phyloP scores from a whole-genome alignment of 768 basidiomycete genomes.

The Kwoniella dejecticola region DNA sequence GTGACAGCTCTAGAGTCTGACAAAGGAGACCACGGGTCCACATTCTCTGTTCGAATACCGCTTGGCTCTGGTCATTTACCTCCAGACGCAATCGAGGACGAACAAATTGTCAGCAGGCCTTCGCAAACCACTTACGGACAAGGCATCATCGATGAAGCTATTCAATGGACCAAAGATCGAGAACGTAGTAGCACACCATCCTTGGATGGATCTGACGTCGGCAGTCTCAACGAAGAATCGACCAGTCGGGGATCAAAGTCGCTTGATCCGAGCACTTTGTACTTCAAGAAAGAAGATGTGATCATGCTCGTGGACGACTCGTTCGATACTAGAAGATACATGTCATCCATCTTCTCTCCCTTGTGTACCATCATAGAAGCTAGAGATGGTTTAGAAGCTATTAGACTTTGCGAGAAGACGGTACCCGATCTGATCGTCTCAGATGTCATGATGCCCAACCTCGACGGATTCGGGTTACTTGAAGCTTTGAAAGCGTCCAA shows the following conservation, averaged over 20 bases:
- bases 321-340: slow-evolving; percentile 28
- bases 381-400: slow-evolving; percentile 51
- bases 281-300: slow-evolving; percentile 54
- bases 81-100: slow-evolving; percentile 43
- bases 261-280: slow-evolving; percentile 54
- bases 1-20: slow-evolving; percentile 43
- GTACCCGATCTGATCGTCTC: slow-evolving; percentile 54
- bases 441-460: slow-evolving; percentile 57
- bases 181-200: slow-evolving; percentile 18
- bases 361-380: slow-evolving; percentile 55
- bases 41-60: slow-evolving; percentile 55
- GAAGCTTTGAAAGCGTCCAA: slow-evolving; percentile 40
- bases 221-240: slow-evolving; percentile 26
- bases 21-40: slow-evolving; percentile 52
- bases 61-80: slow-evolving; percentile 55
- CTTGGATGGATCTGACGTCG: slow-evolving; percentile 30
- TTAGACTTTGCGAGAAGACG: slow-evolving; percentile 30
- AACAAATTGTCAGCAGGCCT: slow-evolving; percentile 3
- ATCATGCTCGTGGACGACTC: slow-evolving; percentile 52
- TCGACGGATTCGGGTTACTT: slow-evolving; percentile 56
- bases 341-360: slow-evolving; percentile 49
- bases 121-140: slow-evolving; percentile 47
- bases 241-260: slow-evolving; percentile 39
- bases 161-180: slow-evolving; percentile 53
- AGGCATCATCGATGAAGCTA: slow-evolving; percentile 57